Base-by-base conservation (phyloP, 805 yeast species). In the Torulaspora microellipsoides region DNA sequence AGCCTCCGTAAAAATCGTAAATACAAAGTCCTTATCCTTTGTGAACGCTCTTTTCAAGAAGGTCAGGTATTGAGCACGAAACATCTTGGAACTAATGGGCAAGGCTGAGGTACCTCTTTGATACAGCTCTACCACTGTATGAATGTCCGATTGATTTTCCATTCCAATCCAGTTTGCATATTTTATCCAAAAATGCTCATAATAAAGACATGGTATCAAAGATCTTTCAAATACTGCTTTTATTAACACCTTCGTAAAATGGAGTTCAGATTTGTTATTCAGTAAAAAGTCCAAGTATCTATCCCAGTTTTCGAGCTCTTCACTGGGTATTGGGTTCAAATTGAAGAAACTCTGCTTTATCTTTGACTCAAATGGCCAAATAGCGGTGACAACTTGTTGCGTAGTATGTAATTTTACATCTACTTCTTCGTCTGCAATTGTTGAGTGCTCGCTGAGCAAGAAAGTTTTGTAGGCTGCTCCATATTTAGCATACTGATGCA, bases 401-500 rank as follows among this genome's bases (percentile, higher is more conserved):
- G 82, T 77, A 1, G 58, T 49, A 2, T 64, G 54, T 42, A 78
- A 77, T 3, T 74, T 55, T 3, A 57, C 64, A 44, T 69, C 64
- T 14, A 69, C 56, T 45, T 74, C 78, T 4, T 39, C 15, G 6
- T 50, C 40, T 10, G 46, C 36, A 12, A 44, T 37, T 13, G 38
- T 33, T 12, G 40, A 45, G 4, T 43, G 30, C 5, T 28, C 37
- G 27, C 42, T 37, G n/a, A 40, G 49, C 36, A 59, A 46, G 56
- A 47, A 69, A 49, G 49, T 69, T 68, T 47, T 67, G 54, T 56
- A 78, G 64, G 56, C 71, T 58, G 67, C 80, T 55, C 77, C 85
- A 60, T 83, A 91, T 50, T 76, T 79, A 0, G 96, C 83, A 60
- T 88, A 90, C 55, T 89, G 95, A 63, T 91, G 91, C 35, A 91